phyloP scores from a whole-genome alignment of 306 rosid species.

The Sesbania bispinosa region DNA sequence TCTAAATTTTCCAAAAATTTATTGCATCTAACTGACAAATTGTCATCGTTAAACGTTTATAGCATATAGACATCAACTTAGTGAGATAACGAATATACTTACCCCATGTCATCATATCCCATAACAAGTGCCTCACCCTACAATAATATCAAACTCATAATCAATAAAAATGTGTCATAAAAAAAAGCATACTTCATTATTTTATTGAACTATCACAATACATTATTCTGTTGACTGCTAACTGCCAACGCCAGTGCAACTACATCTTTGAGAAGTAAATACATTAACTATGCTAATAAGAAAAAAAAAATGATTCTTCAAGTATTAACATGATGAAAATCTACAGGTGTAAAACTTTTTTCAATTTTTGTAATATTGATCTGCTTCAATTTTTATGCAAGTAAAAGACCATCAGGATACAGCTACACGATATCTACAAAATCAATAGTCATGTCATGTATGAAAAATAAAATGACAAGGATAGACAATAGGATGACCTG shows the following conservation, averaged over 20 bases:
- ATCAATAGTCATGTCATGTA: not conserved
- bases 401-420: not conserved
- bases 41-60: conserved; percentile 1
- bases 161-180: not conserved
- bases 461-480: conserved; percentile 12
- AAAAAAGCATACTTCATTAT: not conserved
- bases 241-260: not conserved
- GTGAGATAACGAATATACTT: conserved; percentile 23
- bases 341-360: not conserved
- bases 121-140: conserved; percentile 98
- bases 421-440: not conserved
- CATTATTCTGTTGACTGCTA: conserved; percentile 4
- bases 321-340: conserved; percentile 8
- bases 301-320: conserved; percentile 7
- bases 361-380: not conserved
- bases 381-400: not conserved
- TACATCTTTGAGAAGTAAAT: not conserved
- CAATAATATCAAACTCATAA: conserved; percentile 27
- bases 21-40: not conserved
- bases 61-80: conserved; percentile 9
- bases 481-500: not conserved
- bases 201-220: too few species aligned
- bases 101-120: conserved; percentile 99
- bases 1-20: not conserved
- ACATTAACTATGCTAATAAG: not conserved